Percentiles rank a stretch among this genome's conserved stretches.
These are phyloP conservation scores for Oryza brachyantha DNA, from an alignment of 176 grass and related monocot species.

Conservation along the genomic window DNA sequence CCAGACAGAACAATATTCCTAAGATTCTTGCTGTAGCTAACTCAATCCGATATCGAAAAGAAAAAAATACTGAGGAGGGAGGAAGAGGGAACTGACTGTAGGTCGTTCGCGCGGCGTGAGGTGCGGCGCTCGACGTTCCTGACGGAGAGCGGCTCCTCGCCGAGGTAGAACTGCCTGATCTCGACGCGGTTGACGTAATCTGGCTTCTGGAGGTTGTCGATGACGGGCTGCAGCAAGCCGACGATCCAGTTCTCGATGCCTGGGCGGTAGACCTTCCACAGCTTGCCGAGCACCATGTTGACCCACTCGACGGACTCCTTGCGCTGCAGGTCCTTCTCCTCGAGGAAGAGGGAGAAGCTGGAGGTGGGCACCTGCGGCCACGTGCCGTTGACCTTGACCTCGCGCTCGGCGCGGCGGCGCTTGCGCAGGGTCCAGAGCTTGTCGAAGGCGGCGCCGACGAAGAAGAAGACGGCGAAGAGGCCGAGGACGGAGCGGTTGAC, in stretches of 20 bases:
- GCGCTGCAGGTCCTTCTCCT: slow-evolving; percentile 96
- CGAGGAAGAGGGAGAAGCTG: slow-evolving; percentile 87
- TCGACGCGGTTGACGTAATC: slow-evolving; percentile 91
- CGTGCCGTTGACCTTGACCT: slow-evolving; percentile 67
- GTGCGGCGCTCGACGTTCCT: slow-evolving; percentile 91
- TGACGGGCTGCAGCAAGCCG: slow-evolving; percentile 85
- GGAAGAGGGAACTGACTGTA: slow-evolving; percentile 54
- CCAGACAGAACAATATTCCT: not conserved
- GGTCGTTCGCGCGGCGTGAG: slow-evolving; percentile 71
- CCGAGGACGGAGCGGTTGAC: slow-evolving; percentile 58
- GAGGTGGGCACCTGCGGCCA: slow-evolving; percentile 95
- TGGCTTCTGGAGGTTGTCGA: slow-evolving; percentile 86
- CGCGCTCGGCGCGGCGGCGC: slow-evolving; percentile 58
- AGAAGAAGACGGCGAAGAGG: slow-evolving; percentile 96
- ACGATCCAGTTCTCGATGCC: slow-evolving; percentile 93
- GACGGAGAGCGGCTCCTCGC: slow-evolving; percentile 84
- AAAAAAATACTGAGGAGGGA: not conserved
- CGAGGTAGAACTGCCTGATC: slow-evolving; percentile 93
- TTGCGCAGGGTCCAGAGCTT: slow-evolving; percentile 78
- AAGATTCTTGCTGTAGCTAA: not conserved
- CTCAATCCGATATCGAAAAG: not conserved
- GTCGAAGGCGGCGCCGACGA: slow-evolving; percentile 84
- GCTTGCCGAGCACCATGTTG: slow-evolving; percentile 97
- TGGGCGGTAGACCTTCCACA: slow-evolving; percentile 94
- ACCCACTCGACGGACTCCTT: slow-evolving; percentile 99